Conservation (phyloP, 2,329 filamentous ascomycete species). For the Pseudogymnoascus sp. region DNA sequence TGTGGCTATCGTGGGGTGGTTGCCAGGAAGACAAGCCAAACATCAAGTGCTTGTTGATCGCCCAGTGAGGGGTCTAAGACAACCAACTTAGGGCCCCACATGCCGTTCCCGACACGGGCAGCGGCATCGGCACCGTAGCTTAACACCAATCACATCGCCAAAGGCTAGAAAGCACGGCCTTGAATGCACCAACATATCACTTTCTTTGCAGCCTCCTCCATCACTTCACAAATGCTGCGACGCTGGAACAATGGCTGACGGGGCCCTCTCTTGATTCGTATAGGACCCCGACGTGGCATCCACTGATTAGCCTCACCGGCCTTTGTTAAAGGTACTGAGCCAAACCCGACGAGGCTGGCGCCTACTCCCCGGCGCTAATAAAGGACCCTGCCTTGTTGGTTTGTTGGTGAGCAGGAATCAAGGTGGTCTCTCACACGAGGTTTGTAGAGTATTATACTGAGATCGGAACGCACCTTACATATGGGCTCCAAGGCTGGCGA, state of each 20-base stretch:
- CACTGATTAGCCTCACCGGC: slow-evolving; percentile 9
- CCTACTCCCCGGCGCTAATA: not conserved
- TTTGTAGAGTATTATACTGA: not conserved
- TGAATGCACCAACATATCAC: not conserved
- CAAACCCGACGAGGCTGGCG: not conserved
- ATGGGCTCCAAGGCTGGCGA: not conserved
- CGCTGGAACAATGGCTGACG: not conserved
- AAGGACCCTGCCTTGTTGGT: not conserved
- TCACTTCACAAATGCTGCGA: not conserved
- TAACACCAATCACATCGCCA: not conserved
- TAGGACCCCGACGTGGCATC: not conserved
- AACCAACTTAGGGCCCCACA: not conserved
- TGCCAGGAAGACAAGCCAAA: not conserved
- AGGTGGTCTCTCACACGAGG: not conserved
- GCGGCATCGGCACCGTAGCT: not conserved
- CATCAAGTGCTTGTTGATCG: not conserved
- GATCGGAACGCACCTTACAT: not conserved
- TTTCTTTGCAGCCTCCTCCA: not conserved
- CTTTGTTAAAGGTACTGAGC: slow-evolving; percentile 34
- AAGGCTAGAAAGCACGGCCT: not conserved
- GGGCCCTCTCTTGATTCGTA: not conserved
- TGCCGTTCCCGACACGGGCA: not conserved
- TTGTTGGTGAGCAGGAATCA: not conserved
- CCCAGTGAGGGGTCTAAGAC: not conserved
- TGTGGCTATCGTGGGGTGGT: not conserved